Percentiles rank a stretch among this genome's conserved stretches.
phyloP scores from a whole-genome alignment of 441 rosid species.

The Mallotus repandus region DNA sequence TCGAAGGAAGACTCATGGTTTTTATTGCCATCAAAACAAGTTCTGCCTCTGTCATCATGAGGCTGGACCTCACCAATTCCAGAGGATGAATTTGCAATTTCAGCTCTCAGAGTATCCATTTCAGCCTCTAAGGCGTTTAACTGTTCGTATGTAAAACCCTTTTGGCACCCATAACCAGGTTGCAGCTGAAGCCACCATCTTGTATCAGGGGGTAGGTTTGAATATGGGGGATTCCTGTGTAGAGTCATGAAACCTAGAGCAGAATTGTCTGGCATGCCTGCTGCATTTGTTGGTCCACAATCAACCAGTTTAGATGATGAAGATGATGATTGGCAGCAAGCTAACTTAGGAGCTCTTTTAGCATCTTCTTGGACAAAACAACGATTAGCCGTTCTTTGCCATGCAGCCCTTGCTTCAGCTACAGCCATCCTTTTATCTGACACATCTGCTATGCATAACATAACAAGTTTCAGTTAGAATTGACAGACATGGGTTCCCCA shows the following conservation, averaged over 20 bases:
- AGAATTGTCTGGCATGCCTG: conserved; percentile 46
- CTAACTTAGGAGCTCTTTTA: conserved; percentile 93
- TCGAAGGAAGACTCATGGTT: conserved; percentile 21
- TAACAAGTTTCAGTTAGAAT: conserved; percentile 21
- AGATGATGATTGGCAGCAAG: conserved; percentile 80
- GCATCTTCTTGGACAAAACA: conserved; percentile 99
- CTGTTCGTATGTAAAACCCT: conserved; percentile 52
- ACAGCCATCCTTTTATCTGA: conserved; percentile 62
- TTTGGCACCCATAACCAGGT: conserved; percentile 55
- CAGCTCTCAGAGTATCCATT: conserved; percentile 39
- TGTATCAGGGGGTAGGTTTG: conserved; percentile 52
- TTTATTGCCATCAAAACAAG: conserved; percentile 21
- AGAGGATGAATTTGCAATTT: conserved; percentile 27
- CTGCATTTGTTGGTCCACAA: conserved; percentile 44
- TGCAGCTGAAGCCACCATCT: conserved; percentile 81
- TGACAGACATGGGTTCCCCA: not conserved
- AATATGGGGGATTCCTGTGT: conserved; percentile 42
- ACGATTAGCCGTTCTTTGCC: conserved; percentile 96
- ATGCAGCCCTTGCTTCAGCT: conserved; percentile 90
- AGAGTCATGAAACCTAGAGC: conserved; percentile 54
- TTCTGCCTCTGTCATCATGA: conserved; percentile 11
- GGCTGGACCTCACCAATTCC: conserved; percentile 16
- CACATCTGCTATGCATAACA: conserved; percentile 34
- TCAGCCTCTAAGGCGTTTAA: conserved; percentile 49
- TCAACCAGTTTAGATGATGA: conserved; percentile 54